Evolutionary conservation across 345 rosid genomes (phyloP).

Genomic region (Tarenaya hassleriana): DNA sequence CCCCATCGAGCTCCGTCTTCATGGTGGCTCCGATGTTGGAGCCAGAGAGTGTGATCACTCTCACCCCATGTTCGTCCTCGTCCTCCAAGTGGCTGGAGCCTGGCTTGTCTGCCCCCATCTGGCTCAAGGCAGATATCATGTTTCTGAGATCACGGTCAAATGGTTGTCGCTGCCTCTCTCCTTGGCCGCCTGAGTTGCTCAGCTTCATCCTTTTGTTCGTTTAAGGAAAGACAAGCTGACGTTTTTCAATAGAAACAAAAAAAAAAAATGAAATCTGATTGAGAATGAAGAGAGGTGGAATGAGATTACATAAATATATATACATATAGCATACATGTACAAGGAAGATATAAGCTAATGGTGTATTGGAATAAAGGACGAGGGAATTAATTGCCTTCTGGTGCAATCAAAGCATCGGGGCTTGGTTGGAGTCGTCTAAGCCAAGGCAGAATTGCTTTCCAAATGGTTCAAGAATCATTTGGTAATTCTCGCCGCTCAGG

Average conservation of each 20-base stretch:
- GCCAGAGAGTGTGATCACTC: conserved; percentile 74
- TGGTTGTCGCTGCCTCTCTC: conserved; percentile 22
- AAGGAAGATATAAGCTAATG: no score
- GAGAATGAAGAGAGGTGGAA: no score
- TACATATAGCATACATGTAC: no score
- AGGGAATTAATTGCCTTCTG: no score
- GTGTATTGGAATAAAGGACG: no score
- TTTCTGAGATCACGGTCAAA: conserved; percentile 23
- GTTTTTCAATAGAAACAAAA: background rate
- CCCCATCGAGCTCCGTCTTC: conserved; percentile 50
- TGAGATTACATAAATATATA: no score
- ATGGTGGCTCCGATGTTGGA: conserved; percentile 71
- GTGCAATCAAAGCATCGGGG: no score
- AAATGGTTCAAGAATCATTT: no score
- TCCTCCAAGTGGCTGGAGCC: conserved; percentile 34
- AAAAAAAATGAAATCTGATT: background rate
- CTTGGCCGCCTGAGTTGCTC: conserved; percentile 23
- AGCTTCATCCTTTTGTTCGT: conserved; percentile 22
- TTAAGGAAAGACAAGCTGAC: background rate
- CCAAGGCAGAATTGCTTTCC: no score
- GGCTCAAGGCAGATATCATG: conserved; percentile 24
- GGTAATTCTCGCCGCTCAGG: no score
- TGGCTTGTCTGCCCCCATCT: conserved; percentile 32
- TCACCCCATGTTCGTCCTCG: conserved; percentile 32
- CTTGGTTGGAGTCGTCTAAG: no score